A percentile compares a stretch with the other conserved stretches of the same genome.
These are phyloP conservation scores for Penicillium samsonianum DNA, from an alignment of 495 filamentous ascomycete species.

Conservation along the genomic window DNA sequence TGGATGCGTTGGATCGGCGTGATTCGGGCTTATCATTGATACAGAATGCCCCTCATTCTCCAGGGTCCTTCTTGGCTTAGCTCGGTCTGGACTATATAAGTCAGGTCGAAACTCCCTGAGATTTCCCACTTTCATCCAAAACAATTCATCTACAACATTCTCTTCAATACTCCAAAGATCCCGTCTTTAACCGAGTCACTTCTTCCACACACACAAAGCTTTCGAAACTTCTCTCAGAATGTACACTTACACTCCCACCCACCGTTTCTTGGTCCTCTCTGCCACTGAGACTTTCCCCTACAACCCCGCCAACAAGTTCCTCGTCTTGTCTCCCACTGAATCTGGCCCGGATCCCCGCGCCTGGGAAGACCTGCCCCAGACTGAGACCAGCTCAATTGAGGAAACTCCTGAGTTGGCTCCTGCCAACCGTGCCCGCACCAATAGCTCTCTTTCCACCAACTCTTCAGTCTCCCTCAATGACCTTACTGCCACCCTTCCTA, in stretches of 20 bases:
- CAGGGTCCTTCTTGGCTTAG: conserved; percentile 26
- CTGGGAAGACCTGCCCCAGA: conserved; percentile 28
- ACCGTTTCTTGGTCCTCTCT: conserved; percentile 42
- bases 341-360: conserved; percentile 34
- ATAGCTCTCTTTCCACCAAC: conserved; percentile 28
- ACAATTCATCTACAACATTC: not conserved
- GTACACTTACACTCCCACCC: conserved; percentile 39
- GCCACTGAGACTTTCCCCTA: conserved; percentile 22
- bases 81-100: conserved; percentile 36
- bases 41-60: conserved; percentile 31
- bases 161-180: conserved; percentile 6
- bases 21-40: conserved; percentile 27
- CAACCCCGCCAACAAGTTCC: conserved; percentile 32
- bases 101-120: conserved; percentile 27
- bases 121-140: conserved; percentile 7
- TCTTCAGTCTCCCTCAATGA: conserved; percentile 26
- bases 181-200: conserved; percentile 8
- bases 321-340: conserved; percentile 41
- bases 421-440: conserved; percentile 21
- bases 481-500: conserved; percentile 22
- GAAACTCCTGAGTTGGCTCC: conserved; percentile 14
- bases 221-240: conserved; percentile 29
- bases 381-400: conserved; percentile 16
- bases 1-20: conserved; percentile 34
- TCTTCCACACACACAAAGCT: conserved; percentile 11